Evolutionary conservation across 352 stramenopile species (phyloP), one percentile per base, ranked within the genome.

Genomic region (Phytophthora rubi): DNA sequence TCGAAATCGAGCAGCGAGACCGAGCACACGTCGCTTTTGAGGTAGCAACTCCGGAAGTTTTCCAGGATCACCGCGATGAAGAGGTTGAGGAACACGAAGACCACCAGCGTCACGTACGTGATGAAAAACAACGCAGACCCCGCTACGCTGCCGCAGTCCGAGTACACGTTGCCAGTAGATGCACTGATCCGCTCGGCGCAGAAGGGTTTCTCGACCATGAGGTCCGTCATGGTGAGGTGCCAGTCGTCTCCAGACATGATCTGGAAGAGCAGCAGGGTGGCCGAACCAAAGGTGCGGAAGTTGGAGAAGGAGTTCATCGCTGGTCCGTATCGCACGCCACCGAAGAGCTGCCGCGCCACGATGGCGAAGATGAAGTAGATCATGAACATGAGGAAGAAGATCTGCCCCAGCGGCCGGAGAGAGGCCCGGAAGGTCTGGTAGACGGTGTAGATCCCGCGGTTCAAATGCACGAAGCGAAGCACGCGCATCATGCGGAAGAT

Each of bases 301-400:
- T 94, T 92, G 23, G 83, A 89, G 62, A 91, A 91, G 13, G 61
- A 63, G 64, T 85, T 94, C 68, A 94, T 77, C 9, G 78, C 76
- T 39, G 83, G 59, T 0, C 86, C 86, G 53, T 79, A 86, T 4
- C 79, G 77, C 52, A 92, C 73, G 3, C 79, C 83, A 12, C 86
- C 86, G 60, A 92, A 94, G 56, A 94, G 81, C 76, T 94, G 86
- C 0, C 84, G 81, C 4, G 81, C 86, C 21, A 94, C 75, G 18
- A 91, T 81, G 13, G 86, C 84, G 45, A 92, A 94, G 69, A 94
- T 91, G 75, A 91, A 94, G 69, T 92, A 90, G 59, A 92, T 88
- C 76, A 90, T 86, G 57, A 90, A 83, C 59, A 94, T 84, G 70
- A 94, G 76, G 45, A 92, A 92, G 71, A 92, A 92, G 58, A 92